Conservation (phyloP, 2,329 filamentous ascomycete genomes). For the Claviceps africana region DNA sequence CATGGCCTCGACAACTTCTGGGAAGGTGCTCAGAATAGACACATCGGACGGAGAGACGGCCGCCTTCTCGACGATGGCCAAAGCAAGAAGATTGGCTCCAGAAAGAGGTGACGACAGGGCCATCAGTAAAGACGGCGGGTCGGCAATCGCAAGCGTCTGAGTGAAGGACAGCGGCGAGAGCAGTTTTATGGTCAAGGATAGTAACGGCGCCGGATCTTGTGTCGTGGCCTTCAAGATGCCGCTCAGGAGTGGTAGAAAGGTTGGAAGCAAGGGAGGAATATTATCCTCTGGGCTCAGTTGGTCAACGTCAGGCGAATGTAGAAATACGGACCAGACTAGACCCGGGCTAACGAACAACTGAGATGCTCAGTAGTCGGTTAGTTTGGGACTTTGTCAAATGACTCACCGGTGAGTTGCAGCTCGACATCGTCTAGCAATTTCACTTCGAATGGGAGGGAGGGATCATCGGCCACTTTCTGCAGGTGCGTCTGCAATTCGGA, state of each 20-base stretch:
- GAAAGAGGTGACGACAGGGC: conserved; percentile 40
- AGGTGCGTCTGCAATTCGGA: conserved; percentile 42
- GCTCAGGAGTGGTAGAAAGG: conserved; percentile 39
- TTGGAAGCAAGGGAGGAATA: conserved; percentile 35
- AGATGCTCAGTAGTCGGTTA: background rate
- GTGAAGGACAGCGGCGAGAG: conserved; percentile 38
- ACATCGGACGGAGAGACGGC: conserved; percentile 32
- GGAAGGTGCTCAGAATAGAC: conserved; percentile 35
- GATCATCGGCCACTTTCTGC: conserved; percentile 30
- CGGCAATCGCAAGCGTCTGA: conserved; percentile 36
- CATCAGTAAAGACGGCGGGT: conserved; percentile 34
- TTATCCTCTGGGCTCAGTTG: conserved; percentile 29
- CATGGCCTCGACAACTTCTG: conserved; percentile 32
- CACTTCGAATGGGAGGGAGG: conserved; percentile 27
- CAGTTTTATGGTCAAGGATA: conserved; percentile 41
- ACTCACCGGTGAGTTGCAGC: conserved; percentile 40
- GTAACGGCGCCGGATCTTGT: conserved; percentile 35
- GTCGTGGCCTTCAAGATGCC: conserved; percentile 36
- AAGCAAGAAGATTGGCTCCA: conserved; percentile 42
- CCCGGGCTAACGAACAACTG: background rate
- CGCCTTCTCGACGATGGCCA: conserved; percentile 43
- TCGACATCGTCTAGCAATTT: conserved; percentile 46
- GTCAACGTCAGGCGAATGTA: background rate
- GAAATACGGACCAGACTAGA: background rate
- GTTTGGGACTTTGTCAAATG: background rate